Percentiles rank a stretch among this genome's conserved stretches.
Conservation (phyloP, 2,329 filamentous ascomycete genomes). For the Microsporum canis region DNA sequence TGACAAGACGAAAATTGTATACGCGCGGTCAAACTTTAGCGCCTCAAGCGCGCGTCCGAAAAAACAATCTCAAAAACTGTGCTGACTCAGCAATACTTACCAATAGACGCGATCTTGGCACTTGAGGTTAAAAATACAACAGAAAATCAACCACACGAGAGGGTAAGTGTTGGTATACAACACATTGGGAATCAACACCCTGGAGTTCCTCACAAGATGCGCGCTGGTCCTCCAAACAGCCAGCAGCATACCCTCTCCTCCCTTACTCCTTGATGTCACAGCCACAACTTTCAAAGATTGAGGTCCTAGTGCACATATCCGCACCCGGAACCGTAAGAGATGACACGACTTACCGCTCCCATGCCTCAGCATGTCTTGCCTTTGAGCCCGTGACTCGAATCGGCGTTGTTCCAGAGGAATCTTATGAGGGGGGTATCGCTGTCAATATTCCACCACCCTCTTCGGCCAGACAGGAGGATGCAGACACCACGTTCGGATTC, state of each 20-base stretch:
- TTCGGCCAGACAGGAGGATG: neutral
- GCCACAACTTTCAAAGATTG: conserved; percentile 8
- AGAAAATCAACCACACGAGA: neutral
- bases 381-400: conserved; percentile 22
- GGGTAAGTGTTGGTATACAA: neutral
- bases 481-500: neutral
- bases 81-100: too few relatives aligned
- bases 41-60: too few relatives aligned
- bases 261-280: conserved; percentile 1
- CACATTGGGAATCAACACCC: neutral
- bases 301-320: conserved; percentile 34
- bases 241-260: neutral
- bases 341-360: conserved; percentile 30
- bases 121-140: too few relatives aligned
- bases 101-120: too few relatives aligned
- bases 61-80: too few relatives aligned
- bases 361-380: conserved; percentile 27
- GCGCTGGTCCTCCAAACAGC: neutral
- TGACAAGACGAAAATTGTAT: too few relatives aligned
- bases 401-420: neutral
- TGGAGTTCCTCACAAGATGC: neutral
- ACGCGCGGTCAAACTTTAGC: too few relatives aligned
- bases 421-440: too few relatives aligned
- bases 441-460: neutral
- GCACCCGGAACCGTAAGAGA: conserved; percentile 28